Percentiles rank a stretch among this genome's conserved stretches.
These are phyloP conservation scores for Colletotrichum zoysiae DNA, from an alignment of 2,329 filamentous ascomycete genomes.

Conservation along the genomic window DNA sequence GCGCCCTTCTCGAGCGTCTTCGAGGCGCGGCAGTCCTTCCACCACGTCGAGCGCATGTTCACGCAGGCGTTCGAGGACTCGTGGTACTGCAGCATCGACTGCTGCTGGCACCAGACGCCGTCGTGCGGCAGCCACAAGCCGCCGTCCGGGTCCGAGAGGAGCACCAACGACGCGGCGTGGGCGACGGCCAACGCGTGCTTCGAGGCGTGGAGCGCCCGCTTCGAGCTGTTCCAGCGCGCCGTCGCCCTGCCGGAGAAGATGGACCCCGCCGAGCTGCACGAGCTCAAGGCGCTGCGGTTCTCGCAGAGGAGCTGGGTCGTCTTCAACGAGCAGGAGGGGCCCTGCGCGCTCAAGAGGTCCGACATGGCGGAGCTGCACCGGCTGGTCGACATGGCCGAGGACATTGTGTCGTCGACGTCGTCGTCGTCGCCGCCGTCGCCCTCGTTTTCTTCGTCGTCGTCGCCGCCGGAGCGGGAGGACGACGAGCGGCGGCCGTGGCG, in stretches of 20 bases:
- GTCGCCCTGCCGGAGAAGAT: background rate
- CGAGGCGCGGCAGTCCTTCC: constrained; percentile 23
- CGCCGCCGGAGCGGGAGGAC: too few species aligned
- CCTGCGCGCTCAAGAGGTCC: constrained; percentile 10
- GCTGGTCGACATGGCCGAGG: constrained; percentile 34
- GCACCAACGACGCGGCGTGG: constrained; percentile 7
- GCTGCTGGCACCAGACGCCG: constrained; percentile 4
- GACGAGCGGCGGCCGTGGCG: background rate
- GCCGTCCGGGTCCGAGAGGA: background rate
- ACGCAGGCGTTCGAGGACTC: constrained; percentile 12
- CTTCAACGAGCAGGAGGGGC: constrained; percentile 18
- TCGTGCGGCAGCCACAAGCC: background rate
- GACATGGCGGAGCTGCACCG: background rate
- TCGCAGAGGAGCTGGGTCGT: constrained; percentile 20
- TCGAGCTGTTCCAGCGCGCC: constrained; percentile 18
- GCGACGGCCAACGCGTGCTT: background rate
- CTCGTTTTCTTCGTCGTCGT: too few species aligned
- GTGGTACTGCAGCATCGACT: constrained; percentile 6
- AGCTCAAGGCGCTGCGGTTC: constrained; percentile 25
- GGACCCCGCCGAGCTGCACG: constrained; percentile 3
- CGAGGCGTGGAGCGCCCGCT: constrained; percentile 20
- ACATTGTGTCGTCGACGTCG: background rate
- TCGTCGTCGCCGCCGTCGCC: too few species aligned
- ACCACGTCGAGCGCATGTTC: constrained; percentile 22
- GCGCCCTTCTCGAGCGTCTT: constrained; percentile 15